Evolutionary conservation across 2,329 filamentous ascomycete species (phyloP).

Genomic region (Teratosphaeria epicoccoides): DNA sequence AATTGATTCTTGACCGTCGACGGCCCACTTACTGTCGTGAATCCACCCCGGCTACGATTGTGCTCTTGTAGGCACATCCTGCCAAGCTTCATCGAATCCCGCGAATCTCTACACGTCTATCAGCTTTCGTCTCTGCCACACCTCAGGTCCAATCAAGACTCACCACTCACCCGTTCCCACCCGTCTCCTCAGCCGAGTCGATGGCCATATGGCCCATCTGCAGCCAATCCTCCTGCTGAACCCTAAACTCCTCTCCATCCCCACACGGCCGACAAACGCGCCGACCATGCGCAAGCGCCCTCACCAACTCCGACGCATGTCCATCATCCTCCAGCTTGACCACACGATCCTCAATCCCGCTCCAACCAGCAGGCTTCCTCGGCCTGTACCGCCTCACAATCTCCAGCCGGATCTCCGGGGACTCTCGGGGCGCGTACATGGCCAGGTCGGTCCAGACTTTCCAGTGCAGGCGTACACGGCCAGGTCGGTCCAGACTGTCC

Average conservation of each 20-base stretch:
- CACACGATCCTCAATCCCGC: slow-evolving; percentile 35
- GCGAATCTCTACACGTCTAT: slow-evolving; percentile 25
- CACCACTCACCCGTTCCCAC: slow-evolving; percentile 46
- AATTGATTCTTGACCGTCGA: too few relatives aligned
- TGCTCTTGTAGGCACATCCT: slow-evolving; percentile 25
- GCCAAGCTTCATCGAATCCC: slow-evolving; percentile 59
- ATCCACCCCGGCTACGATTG: slow-evolving; percentile 13
- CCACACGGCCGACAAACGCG: slow-evolving; percentile 39
- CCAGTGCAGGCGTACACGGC: slow-evolving; percentile 71
- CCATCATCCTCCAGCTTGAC: slow-evolving; percentile 59
- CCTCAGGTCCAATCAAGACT: background rate
- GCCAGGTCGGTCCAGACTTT: slow-evolving; percentile 67
- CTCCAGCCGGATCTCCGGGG: slow-evolving; percentile 49
- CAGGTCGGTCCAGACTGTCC: slow-evolving; percentile 68
- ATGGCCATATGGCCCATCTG: slow-evolving; percentile 51
- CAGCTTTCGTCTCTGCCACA: background rate
- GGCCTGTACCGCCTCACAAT: slow-evolving; percentile 52
- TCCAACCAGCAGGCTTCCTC: slow-evolving; percentile 34
- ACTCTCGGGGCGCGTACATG: slow-evolving; percentile 60
- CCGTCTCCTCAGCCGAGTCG: slow-evolving; percentile 48
- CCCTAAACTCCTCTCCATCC: slow-evolving; percentile 35
- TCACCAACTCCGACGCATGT: slow-evolving; percentile 64
- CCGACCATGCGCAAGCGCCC: slow-evolving; percentile 58
- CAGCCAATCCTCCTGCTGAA: slow-evolving; percentile 51
- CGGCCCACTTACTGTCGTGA: too few relatives aligned